Conservation (phyloP, 306 rosid species). For the Leucaena leucocephala region DNA sequence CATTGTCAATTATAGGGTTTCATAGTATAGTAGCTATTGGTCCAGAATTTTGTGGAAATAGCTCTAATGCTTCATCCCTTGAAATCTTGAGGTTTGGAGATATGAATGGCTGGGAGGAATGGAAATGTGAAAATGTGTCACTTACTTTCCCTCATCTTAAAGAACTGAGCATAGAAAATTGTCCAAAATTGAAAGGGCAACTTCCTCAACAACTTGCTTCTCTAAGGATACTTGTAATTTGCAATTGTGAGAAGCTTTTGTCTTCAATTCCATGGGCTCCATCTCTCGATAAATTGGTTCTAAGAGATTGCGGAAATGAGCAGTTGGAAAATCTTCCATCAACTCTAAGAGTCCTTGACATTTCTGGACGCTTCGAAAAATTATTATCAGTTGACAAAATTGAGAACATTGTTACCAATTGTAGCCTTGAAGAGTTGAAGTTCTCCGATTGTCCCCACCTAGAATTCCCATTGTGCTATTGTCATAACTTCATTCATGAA, state of each 20-base stretch:
- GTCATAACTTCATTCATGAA: background rate
- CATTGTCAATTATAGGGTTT: constrained; percentile 16
- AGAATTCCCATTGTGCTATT: background rate
- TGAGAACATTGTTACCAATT: background rate
- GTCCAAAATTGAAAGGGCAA: background rate
- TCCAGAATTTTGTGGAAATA: constrained; percentile 18
- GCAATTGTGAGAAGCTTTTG: background rate
- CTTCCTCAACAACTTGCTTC: background rate
- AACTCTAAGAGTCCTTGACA: background rate
- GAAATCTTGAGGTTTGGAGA: background rate
- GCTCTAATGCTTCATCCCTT: background rate
- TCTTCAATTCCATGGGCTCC: background rate
- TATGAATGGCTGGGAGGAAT: constrained; percentile 18
- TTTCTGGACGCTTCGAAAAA: background rate
- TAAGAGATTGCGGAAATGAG: background rate
- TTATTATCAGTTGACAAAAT: background rate
- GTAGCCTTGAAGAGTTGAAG: background rate
- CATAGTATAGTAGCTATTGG: background rate
- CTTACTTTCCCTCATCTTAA: background rate
- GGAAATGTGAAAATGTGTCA: background rate
- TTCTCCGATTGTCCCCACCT: background rate
- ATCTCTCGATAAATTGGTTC: background rate
- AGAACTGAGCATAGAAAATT: background rate
- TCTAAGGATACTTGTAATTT: background rate
- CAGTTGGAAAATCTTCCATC: background rate